Conservation (phyloP, 441 rosid species). For the Pelargonium fulgidum region DNA sequence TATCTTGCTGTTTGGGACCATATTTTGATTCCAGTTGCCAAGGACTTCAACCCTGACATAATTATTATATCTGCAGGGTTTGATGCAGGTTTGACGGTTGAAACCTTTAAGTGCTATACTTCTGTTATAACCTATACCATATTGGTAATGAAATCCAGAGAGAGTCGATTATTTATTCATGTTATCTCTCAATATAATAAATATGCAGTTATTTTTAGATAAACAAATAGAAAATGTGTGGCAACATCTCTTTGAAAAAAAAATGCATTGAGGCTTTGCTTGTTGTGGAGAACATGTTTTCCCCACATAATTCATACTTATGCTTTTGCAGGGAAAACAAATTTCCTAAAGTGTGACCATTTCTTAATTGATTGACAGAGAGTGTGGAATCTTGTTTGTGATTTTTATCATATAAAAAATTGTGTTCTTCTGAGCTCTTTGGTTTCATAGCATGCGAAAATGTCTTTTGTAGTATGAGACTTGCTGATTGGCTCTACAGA, state of each 20-base stretch:
- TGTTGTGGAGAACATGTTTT: background rate
- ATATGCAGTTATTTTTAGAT: background rate
- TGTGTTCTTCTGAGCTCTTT: background rate
- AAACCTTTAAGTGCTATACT: background rate
- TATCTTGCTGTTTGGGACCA: constrained; percentile 95
- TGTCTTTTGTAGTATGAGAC: background rate
- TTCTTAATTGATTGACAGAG: background rate
- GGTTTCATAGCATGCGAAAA: background rate
- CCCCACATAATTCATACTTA: background rate
- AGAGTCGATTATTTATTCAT: background rate
- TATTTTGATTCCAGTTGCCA: constrained; percentile 75
- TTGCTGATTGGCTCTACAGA: background rate
- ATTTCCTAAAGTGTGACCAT: background rate
- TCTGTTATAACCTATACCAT: background rate
- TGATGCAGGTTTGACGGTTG: constrained; percentile 72
- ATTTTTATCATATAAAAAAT: too few relatives aligned
- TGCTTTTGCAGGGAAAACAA: background rate
- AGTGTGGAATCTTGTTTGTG: too few relatives aligned
- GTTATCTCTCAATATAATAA: background rate
- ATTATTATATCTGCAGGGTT: constrained; percentile 85
- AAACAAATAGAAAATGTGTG: too few relatives aligned
- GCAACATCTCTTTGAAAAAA: too few relatives aligned
- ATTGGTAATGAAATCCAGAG: background rate
- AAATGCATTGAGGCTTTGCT: background rate
- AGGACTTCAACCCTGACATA: constrained; percentile 74